Evolutionary conservation across 2,329 filamentous ascomycete genomes (phyloP), one percentile per base, ranked within the genome.

Genomic region (Penicillium verrucosum): DNA sequence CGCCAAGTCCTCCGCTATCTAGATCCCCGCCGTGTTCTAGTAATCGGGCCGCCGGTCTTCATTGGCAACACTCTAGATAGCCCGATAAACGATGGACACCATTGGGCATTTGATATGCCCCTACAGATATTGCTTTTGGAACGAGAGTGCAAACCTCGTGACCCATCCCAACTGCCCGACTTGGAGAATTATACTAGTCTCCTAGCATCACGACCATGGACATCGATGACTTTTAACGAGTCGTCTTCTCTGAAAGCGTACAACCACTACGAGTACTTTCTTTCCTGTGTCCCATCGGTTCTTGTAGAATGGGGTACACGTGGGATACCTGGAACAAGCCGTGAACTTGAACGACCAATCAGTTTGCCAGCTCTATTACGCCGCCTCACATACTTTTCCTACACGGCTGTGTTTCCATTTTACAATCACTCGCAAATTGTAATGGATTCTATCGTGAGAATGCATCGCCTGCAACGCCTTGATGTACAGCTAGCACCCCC

Each of bases 221-320:
- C 43, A 51, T 73, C 10, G 70, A 73, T 53, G 77, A 78, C 62
- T 79, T 80, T 62, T 61, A 92, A 92, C 68, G 89, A 93, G 74
- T 88, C 88, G 9, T 90, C 88, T 0, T 90, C 85, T 5, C 81
- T 88, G n/a, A 81, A 81, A 56, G 87, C 85, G 6, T 92, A 90
- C 73, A 81, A 82, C 45, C 85, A 83, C 4, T 88, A 90, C 69
- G 86, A 90, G 65, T 90, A 87, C 73, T 89, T 87, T 66, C 77
- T 86, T 36, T 84, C 85, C 43, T 77, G 80, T 1, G 81, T 87
- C 7, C 87, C 85, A 0, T 85, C 85, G 14, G 78, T 89, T 54
- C 74, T 89, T 1, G 77, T 78, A 23, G 77, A 66, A 54, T 75
- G 73, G 73, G 70, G 62, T 69, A 65, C 58, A 65, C 57, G 65